phyloP scores from a whole-genome alignment of 176 grass and related monocot species.

The Phyllostachys edulis region DNA sequence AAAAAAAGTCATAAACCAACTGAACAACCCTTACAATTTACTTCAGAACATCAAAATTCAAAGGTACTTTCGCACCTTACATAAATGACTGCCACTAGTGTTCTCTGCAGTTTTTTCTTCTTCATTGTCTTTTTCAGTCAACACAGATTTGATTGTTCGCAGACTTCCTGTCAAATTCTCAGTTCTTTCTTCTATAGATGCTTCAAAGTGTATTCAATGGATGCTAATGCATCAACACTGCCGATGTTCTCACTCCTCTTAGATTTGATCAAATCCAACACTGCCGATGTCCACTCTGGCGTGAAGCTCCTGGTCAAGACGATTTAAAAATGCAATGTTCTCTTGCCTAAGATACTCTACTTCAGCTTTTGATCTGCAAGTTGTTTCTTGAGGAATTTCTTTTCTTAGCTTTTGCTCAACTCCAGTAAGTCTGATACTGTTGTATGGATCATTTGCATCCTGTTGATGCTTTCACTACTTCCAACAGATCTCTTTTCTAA shows the following conservation, averaged over 20 bases:
- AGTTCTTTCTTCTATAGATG: constrained; percentile 46
- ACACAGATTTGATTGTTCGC: constrained; percentile 25
- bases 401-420: constrained; percentile 67
- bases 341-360: constrained; percentile 62
- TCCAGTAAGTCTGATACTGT: constrained; percentile 57
- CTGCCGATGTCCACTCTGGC: constrained; percentile 61
- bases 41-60: constrained; percentile 1
- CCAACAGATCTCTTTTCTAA: constrained; percentile 38
- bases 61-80: constrained; percentile 33
- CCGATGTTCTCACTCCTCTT: constrained; percentile 32
- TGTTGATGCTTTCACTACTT: constrained; percentile 35
- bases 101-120: constrained; percentile 22
- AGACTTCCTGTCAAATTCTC: constrained; percentile 63
- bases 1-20: constrained; percentile 10
- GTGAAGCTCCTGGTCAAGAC: constrained; percentile 54
- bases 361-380: too few relatives aligned
- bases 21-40: neutral
- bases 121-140: constrained; percentile 56
- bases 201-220: constrained; percentile 51
- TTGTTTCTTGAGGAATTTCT: constrained; percentile 55
- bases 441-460: constrained; percentile 49
- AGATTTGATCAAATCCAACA: constrained; percentile 60
- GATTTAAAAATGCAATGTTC: constrained; percentile 45
- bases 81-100: constrained; percentile 1
- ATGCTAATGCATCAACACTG: constrained; percentile 33